Base-by-base conservation (phyloP, 2,329 filamentous ascomycete species). In the Macrophomina phaseolina region DNA sequence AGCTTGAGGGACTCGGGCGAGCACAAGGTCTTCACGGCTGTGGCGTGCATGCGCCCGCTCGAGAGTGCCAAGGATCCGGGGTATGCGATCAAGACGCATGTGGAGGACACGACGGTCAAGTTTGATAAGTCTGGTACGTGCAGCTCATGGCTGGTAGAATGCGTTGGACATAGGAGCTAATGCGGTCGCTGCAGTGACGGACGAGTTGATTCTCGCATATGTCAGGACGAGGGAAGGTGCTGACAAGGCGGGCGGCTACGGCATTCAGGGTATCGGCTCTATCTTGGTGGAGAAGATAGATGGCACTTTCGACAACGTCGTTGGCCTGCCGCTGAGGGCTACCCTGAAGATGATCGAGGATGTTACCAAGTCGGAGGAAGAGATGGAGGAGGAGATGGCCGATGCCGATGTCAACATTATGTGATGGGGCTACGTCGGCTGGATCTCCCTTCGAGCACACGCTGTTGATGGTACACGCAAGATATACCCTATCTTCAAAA, bases 201-300 rank as follows among this genome's bases (percentile, higher is more conserved):
- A 99, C 80, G 93, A 97, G 68, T 86, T 97, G 71, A 89, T 98
- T 67, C 83, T 92, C 72, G 87, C 86, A 64, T 94, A 94, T 76
- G 90, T 94, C 67, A 86, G 85, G 74, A 97, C 94, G 28, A 85
- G 94, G 65, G 95, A 99, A 82, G 95, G 95, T 1, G 93, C 89
- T 11, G 95, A 98, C 79, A 99, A 98, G 83, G 95, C 95, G 0
- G 95, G 95, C 2, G 95, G 95, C 0, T 99, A 99, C 79, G 95
- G 93, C 1, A 87, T 99, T 64, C 95, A 99, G 80, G 95, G 94
- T 0, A 83, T 94, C 11, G 95, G 92, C 1, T 90, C 91, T 8
- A 89, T 97, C 76, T 80, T 99, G 67, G 89, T 99, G 12, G 93
- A 97, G 77, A 90, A 86, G 78, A 91, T 99, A 70, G 92, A 97